Conservation (phyloP, 805 yeast genomes). For the Schizosaccharomyces lindneri region DNA sequence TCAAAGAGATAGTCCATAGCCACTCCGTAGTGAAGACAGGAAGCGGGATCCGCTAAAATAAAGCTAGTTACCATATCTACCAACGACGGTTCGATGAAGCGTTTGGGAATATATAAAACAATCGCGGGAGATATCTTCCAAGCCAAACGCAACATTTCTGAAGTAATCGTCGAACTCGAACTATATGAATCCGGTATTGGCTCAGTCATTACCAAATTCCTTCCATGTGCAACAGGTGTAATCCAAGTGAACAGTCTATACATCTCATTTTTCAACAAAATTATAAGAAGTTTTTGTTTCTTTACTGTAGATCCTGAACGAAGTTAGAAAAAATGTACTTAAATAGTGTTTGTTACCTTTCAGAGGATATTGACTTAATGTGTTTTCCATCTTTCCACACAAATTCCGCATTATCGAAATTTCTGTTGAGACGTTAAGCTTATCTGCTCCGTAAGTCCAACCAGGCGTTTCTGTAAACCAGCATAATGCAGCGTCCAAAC, state of each 20-base stretch:
- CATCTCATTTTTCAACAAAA: slow-evolving; percentile 56
- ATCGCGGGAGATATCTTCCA: slow-evolving; percentile 43
- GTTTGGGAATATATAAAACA: slow-evolving; percentile 42
- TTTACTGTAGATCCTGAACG: background rate
- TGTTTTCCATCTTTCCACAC: background rate
- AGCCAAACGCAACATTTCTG: slow-evolving; percentile 17
- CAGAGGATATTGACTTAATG: background rate
- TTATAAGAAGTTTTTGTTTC: slow-evolving; percentile 30
- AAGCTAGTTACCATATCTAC: slow-evolving; percentile 21
- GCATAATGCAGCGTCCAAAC: slow-evolving; percentile 36
- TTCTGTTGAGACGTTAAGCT: slow-evolving; percentile 46
- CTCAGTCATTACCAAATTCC: background rate
- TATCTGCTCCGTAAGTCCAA: slow-evolving; percentile 44
- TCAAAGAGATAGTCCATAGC: slow-evolving; percentile 30
- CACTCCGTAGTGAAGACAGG: slow-evolving; percentile 28
- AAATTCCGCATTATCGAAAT: slow-evolving; percentile 13
- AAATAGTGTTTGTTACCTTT: slow-evolving; percentile 11
- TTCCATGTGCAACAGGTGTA: slow-evolving; percentile 23
- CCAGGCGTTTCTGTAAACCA: slow-evolving; percentile 48
- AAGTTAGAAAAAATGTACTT: background rate
- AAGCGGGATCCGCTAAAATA: slow-evolving; percentile 31
- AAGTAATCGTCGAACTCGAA: background rate
- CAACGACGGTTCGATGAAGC: slow-evolving; percentile 24
- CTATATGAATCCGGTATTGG: background rate
- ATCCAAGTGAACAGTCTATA: slow-evolving; percentile 55